A percentile compares a stretch with the other conserved stretches of the same genome.
Evolutionary conservation across 2,329 filamentous ascomycete species (phyloP).

Genomic region (Geoglossum cookeanum): DNA sequence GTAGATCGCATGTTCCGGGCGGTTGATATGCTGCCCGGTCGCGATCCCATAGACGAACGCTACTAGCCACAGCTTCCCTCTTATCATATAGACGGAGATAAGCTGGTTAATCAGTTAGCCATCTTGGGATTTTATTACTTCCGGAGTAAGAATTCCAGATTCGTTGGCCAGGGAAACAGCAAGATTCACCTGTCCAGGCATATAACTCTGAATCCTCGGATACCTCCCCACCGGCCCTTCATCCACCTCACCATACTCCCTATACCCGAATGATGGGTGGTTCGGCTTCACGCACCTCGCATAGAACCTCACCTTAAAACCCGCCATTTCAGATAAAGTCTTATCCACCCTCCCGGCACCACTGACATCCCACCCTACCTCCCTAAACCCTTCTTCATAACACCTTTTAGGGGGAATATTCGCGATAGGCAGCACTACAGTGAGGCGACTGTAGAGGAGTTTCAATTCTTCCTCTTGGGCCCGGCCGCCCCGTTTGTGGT

Average conservation of each 20-base stretch:
- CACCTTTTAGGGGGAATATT: neutral
- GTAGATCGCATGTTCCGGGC: neutral
- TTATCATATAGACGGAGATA: neutral
- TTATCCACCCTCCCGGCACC: neutral
- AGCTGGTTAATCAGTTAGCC: neutral
- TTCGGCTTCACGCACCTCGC: neutral
- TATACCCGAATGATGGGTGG: neutral
- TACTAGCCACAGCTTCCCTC: neutral
- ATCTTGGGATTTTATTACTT: neutral
- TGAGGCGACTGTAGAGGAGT: neutral
- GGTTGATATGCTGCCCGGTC: neutral
- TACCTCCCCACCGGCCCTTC: neutral
- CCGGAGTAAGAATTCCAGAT: neutral
- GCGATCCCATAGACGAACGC: neutral
- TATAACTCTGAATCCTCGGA: neutral
- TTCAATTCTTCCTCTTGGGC: neutral
- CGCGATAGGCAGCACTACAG: neutral
- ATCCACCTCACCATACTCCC: neutral
- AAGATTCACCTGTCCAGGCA: neutral
- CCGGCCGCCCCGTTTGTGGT: neutral
- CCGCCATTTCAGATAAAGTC: neutral
- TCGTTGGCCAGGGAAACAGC: neutral
- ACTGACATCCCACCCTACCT: neutral
- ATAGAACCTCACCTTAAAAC: neutral
- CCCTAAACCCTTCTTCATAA: neutral